A percentile compares a stretch with the other conserved stretches of the same genome.
Conservation (phyloP, 371 early-diverging fungal species). For the Rhizoclosmatium hyalinum region DNA sequence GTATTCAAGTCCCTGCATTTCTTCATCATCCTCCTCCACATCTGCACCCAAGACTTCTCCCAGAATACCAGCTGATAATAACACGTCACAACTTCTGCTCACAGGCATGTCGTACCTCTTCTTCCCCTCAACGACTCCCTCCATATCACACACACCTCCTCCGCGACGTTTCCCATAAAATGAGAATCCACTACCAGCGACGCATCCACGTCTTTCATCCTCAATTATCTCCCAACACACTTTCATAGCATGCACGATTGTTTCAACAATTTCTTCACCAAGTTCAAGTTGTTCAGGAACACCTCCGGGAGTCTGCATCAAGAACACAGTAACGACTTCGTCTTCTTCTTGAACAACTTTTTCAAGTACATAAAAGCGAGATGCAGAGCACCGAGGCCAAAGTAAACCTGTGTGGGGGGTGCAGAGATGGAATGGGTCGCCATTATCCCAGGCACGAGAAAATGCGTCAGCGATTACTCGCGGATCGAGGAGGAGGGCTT, state of each 20-base stretch:
- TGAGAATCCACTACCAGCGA: not conserved
- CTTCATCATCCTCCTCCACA: not conserved
- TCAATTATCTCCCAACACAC: constrained; percentile 22
- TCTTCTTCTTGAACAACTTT: constrained; percentile 36
- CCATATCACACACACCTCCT: constrained; percentile 7
- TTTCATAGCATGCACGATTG: constrained; percentile 5
- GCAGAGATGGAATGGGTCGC: constrained; percentile 30
- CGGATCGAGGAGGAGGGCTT: constrained; percentile 30
- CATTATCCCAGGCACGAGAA: constrained; percentile 39
- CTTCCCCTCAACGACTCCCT: not conserved
- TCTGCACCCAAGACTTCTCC: not conserved
- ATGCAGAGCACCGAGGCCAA: constrained; percentile 36
- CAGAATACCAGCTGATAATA: constrained; percentile 10
- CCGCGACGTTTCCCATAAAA: not conserved
- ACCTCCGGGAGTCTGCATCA: constrained; percentile 8
- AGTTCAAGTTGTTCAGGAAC: constrained; percentile 4
- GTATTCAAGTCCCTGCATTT: not conserved
- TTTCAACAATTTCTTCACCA: constrained; percentile 13
- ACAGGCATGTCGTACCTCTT: not conserved
- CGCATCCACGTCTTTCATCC: constrained; percentile 4
- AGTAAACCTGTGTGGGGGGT: constrained; percentile 10
- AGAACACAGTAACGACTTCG: constrained; percentile 20
- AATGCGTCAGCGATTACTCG: constrained; percentile 35
- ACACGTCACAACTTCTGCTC: constrained; percentile 22
- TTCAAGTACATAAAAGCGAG: constrained; percentile 34